Percentiles rank a stretch among this genome's conserved stretches.
phyloP scores from a whole-genome alignment of 225 moss, liverwort and hornwort species.

The Sphagnum tenellum region DNA sequence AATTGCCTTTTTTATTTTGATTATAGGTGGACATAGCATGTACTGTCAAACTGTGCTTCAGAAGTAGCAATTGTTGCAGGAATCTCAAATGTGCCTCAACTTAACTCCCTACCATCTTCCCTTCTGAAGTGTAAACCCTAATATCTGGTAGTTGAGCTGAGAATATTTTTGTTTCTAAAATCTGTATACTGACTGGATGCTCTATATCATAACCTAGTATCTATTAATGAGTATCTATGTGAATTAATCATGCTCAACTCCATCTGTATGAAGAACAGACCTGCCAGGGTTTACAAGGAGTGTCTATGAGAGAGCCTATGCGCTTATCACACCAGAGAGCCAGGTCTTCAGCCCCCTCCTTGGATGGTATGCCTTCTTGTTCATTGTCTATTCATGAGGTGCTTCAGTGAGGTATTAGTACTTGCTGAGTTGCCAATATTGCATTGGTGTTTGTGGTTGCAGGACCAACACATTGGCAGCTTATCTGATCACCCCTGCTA shows the following conservation, averaged over 20 bases:
- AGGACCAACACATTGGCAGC: slow-evolving; percentile 80
- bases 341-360: slow-evolving; percentile 82
- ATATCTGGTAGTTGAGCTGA: neutral
- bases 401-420: too few relatives aligned
- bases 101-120: too few relatives aligned
- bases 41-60: too few relatives aligned
- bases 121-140: too few relatives aligned
- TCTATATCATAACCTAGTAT: neutral
- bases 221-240: neutral
- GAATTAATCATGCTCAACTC: neutral
- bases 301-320: slow-evolving; percentile 79
- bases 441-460: slow-evolving; percentile 5
- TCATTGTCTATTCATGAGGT: neutral
- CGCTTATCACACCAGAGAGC: slow-evolving; percentile 94
- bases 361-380: slow-evolving; percentile 50
- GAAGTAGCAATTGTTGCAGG: too few relatives aligned
- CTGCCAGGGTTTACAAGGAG: slow-evolving; percentile 97
- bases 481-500: slow-evolving; percentile 86
- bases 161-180: neutral
- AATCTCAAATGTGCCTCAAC: too few relatives aligned
- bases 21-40: too few relatives aligned
- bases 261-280: slow-evolving; percentile 31
- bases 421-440: too few relatives aligned
- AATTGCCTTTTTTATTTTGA: neutral
- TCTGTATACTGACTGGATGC: neutral